phyloP scores from a whole-genome alignment of 148 eudicot species.

The Nepenthes mirabilis region DNA sequence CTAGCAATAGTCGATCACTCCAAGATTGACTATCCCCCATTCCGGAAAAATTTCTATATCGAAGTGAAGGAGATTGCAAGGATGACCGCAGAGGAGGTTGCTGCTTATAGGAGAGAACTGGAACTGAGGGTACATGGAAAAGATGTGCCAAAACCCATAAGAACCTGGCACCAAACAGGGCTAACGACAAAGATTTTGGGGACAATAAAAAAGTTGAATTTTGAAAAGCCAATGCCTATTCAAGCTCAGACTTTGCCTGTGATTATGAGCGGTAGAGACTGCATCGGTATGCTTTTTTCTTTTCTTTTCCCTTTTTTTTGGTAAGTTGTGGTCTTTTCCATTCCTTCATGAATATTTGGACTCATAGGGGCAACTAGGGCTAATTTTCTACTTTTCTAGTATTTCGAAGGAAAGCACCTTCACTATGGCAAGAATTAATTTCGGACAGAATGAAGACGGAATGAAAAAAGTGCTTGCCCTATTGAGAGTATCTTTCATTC shows the following conservation, averaged over 20 bases:
- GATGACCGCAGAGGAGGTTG: slow-evolving; percentile 61
- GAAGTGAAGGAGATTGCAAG: slow-evolving; percentile 63
- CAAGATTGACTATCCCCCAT: slow-evolving; percentile 54
- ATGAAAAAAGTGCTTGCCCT: no score
- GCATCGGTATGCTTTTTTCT: slow-evolving; percentile 16
- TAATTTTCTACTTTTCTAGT: no score
- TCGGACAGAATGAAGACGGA: no score
- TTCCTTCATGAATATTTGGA: no score
- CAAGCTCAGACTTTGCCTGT: slow-evolving; percentile 77
- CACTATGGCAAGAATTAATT: no score
- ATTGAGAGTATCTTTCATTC: no score
- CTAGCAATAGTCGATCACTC: slow-evolving; percentile 71
- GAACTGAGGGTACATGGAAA: slow-evolving; percentile 74
- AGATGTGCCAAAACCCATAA: slow-evolving; percentile 73
- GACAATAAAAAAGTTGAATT: slow-evolving; percentile 53
- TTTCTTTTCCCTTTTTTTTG: no score
- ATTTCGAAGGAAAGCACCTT: no score
- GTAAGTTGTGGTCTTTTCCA: no score
- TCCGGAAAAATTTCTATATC: slow-evolving; percentile 63
- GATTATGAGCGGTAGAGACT: slow-evolving; percentile 83
- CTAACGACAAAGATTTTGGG: slow-evolving; percentile 56
- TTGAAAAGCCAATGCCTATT: slow-evolving; percentile 78
- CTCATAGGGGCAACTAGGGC: no score
- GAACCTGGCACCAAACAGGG: slow-evolving; percentile 78
- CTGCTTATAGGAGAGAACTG: slow-evolving; percentile 44